Conservation (phyloP, 805 yeast species). For the Pichia pseudocactophila region DNA sequence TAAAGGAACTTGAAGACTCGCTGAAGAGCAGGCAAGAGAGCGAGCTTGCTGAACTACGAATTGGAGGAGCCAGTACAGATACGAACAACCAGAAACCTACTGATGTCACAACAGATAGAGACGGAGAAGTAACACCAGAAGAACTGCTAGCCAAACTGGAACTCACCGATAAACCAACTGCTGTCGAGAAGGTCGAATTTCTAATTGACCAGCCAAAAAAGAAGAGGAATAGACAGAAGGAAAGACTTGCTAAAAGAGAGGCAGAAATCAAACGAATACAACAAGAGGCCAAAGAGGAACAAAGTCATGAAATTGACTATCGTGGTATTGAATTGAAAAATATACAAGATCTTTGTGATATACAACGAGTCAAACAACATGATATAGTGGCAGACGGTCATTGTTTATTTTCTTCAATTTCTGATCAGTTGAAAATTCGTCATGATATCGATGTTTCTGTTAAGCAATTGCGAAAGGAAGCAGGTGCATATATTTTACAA, state of each 20-base stretch:
- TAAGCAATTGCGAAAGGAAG: slow-evolving; percentile 48
- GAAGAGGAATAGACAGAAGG: slow-evolving; percentile 77
- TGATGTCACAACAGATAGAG: slow-evolving; percentile 25
- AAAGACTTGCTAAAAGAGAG: slow-evolving; percentile 66
- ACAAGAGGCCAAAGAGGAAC: slow-evolving; percentile 65
- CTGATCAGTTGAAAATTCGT: slow-evolving; percentile 62
- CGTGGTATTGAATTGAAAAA: slow-evolving; percentile 64
- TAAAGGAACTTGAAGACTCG: slow-evolving; percentile 49
- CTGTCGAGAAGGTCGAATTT: slow-evolving; percentile 5
- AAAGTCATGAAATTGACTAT: slow-evolving; percentile 54
- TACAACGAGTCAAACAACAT: slow-evolving; percentile 41
- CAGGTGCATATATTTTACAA: slow-evolving; percentile 57
- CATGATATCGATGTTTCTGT: slow-evolving; percentile 34
- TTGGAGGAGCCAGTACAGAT: background rate
- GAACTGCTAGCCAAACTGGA: slow-evolving; percentile 52
- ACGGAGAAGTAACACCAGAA: slow-evolving; percentile 57
- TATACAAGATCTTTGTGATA: slow-evolving; percentile 43
- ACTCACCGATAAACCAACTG: slow-evolving; percentile 21
- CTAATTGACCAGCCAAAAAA: slow-evolving; percentile 5
- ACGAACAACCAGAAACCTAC: slow-evolving; percentile 8
- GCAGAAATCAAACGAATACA: slow-evolving; percentile 55
- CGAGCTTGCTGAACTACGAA: slow-evolving; percentile 34
- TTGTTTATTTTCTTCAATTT: slow-evolving; percentile 79
- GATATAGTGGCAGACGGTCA: slow-evolving; percentile 91
- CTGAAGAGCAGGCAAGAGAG: slow-evolving; percentile 44